Conservation (phyloP, 208 protist species). For the Acanthamoeba lenticulata region DNA sequence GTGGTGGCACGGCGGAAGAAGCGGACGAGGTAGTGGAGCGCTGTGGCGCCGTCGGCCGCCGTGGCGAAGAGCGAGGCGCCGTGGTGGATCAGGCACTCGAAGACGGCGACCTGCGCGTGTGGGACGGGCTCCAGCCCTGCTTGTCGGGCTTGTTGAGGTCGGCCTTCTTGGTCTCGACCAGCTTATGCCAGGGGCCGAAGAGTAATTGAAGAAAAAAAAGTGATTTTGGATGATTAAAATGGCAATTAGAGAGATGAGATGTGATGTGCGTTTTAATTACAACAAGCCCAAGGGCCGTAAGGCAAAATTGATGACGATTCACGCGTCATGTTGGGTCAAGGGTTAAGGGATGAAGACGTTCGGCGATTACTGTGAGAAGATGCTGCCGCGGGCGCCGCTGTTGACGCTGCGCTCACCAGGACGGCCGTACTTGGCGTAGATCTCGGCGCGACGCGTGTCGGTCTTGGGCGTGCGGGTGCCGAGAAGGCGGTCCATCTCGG, state of each 20-base stretch:
- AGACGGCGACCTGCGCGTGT: not conserved
- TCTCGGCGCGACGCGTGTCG: constrained; percentile 1
- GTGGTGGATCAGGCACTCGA: constrained; percentile 7
- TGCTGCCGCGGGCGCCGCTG: constrained; percentile 46
- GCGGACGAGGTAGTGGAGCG: constrained; percentile 9
- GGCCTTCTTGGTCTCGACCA: not conserved
- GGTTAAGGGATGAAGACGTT: too few species aligned
- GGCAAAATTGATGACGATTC: too few species aligned
- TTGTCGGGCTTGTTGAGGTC: constrained; percentile 49
- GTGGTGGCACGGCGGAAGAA: not conserved
- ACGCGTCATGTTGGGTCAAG: too few species aligned
- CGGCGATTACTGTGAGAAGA: constrained; percentile 25
- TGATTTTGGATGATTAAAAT: too few species aligned
- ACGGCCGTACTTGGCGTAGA: constrained; percentile 62
- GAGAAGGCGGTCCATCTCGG: constrained; percentile 59
- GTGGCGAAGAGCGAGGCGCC: constrained; percentile 22
- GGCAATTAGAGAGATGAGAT: too few species aligned
- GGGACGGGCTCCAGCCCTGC: constrained; percentile 13
- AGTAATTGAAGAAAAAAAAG: too few species aligned
- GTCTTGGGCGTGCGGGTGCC: constrained; percentile 19
- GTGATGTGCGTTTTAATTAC: too few species aligned
- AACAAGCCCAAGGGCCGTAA: too few species aligned
- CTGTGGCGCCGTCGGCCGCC: not conserved
- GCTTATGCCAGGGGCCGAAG: too few species aligned
- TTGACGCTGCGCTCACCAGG: constrained; percentile 39